phyloP scores from a whole-genome alignment of 306 rosid species.

The Geum urbanum region DNA sequence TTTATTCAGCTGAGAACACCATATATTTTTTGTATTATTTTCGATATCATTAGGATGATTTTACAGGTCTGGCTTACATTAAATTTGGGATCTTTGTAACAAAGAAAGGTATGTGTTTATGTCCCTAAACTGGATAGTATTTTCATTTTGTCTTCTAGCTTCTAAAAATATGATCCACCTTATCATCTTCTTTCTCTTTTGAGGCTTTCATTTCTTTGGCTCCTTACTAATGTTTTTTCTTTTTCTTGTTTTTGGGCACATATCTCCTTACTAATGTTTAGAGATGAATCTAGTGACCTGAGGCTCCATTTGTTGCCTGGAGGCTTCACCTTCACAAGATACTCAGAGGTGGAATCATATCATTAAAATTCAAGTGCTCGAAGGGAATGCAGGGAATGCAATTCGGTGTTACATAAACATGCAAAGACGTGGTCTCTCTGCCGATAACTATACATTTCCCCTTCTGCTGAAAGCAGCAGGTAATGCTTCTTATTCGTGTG shows the following conservation, averaged over 20 bases:
- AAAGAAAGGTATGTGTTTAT: constrained; percentile 13
- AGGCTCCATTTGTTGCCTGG: constrained; percentile 7
- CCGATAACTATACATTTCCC: constrained; percentile 33
- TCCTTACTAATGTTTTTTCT: background rate
- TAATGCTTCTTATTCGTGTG: background rate
- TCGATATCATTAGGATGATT: constrained; percentile 13
- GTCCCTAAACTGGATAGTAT: constrained; percentile 5
- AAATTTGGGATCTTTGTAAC: constrained; percentile 21
- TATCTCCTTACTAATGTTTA: background rate
- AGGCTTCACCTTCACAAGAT: background rate
- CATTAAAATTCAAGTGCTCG: constrained; percentile 19
- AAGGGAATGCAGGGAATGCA: constrained; percentile 21
- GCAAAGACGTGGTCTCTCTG: constrained; percentile 25
- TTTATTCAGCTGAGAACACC: constrained; percentile 18
- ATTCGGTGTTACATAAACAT: constrained; percentile 17
- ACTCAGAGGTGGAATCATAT: constrained; percentile 23
- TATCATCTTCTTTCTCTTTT: background rate
- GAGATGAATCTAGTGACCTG: constrained; percentile 25
- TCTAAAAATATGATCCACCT: background rate
- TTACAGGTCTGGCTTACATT: constrained; percentile 12
- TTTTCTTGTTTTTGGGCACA: no score
- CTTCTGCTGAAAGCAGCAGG: constrained; percentile 28
- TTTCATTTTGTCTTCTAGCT: background rate
- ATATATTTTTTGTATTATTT: constrained; percentile 18
- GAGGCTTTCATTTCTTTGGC: background rate